Evolutionary conservation across 2,329 filamentous ascomycete genomes (phyloP), one percentile per base, ranked within the genome.

Genomic region (Cladobotryum protrusum): DNA sequence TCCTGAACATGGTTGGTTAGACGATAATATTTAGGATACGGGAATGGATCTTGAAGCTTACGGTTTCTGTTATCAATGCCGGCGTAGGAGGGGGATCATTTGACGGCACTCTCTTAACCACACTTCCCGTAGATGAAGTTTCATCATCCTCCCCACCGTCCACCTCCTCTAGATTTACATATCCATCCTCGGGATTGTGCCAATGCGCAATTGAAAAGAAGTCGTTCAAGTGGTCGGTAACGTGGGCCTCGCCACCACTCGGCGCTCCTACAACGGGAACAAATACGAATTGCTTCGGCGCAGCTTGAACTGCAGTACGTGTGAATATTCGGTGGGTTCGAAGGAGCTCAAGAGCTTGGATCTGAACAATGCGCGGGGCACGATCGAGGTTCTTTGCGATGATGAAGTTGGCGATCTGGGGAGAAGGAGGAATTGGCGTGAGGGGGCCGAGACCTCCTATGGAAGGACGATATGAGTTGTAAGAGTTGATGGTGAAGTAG

Each of bases 151-250:
- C 60, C 29, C 63, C 65, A 20, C 60, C 61, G 19, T 66, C 63
- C n/a, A 62, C 54, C 34, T 88, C 84, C 52, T 95, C 87, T 1
- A 92, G 67, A 55, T 93, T 87, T 4, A 83, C 76, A 54, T 90
- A 86, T 0, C 86, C 88, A 63, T 92, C 82, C 1, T 79, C 74
- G 0, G 78, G 75, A 50, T 85, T 78, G 61, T 97, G 90, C 71
- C 84, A 88, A 66, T 97, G 91, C 0, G 88, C 92, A 51, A 97
- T 83, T 63, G 90, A 89, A 57, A 97, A 85, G 56, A 87, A 82
- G 52, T 97, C 89, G 59, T 90, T 95, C 66, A 85, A 63, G 57
- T 89, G 77, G 32, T 67, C 68, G 18, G 73, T 77, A 45, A 85
- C 72, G 45, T 70, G 72, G 3, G 74, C 71, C 40, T 70, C 61